phyloP scores from a whole-genome alignment of 129 eudicot species.

The Flaveria sonorensis region DNA sequence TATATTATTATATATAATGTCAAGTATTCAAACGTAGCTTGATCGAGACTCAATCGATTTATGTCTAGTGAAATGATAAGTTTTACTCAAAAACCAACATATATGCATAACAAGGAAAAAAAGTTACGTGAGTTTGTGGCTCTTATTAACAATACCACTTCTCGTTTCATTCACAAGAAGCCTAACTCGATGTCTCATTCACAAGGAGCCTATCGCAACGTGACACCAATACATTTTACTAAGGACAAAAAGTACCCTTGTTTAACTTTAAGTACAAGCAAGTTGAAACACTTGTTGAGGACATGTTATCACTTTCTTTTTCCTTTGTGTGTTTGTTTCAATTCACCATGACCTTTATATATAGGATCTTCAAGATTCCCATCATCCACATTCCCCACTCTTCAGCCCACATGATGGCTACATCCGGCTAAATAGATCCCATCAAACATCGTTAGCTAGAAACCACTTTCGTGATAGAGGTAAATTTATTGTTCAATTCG shows the following conservation, averaged over 20 bases:
- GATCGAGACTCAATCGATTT: too few relatives aligned
- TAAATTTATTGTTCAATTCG: background rate
- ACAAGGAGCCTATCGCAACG: background rate
- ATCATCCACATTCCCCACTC: background rate
- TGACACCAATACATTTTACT: constrained; percentile 1
- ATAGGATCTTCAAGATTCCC: constrained; percentile 37
- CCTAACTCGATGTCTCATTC: background rate
- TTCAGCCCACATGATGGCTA: background rate
- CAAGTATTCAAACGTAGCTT: too few relatives aligned
- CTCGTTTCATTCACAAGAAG: background rate
- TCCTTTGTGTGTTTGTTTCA: constrained; percentile 15
- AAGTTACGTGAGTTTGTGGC: background rate
- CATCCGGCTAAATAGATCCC: constrained; percentile 2
- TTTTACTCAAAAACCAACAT: background rate
- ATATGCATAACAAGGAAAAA: too few relatives aligned
- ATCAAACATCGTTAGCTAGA: background rate
- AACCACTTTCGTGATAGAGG: constrained; percentile 12
- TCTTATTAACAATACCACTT: background rate
- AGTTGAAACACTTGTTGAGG: constrained; percentile 18
- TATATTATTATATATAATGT: too few relatives aligned
- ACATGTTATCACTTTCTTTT: constrained; percentile 13
- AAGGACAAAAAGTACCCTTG: constrained; percentile 14
- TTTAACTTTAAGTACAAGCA: constrained; percentile 32
- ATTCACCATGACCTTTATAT: constrained; percentile 12
- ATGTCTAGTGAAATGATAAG: background rate